Conservation (phyloP, 768 basidiomycete species). For the Artomyces pyxidatus region DNA sequence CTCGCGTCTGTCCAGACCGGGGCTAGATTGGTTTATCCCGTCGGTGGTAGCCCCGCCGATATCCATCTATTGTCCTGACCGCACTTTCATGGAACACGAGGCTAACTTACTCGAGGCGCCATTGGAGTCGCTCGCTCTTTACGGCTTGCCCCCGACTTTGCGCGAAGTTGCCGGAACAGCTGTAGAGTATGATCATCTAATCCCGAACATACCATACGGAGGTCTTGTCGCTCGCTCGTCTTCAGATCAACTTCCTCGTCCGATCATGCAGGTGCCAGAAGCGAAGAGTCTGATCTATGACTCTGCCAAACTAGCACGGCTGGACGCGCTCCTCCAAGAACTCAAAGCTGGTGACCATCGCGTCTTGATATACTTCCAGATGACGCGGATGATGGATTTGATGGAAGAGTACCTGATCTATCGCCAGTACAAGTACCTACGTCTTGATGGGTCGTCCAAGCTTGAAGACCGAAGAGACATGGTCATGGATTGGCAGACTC, state of each 20-base stretch:
- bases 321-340: slow-evolving; percentile 85
- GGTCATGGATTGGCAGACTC: slow-evolving; percentile 99
- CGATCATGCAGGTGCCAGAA: slow-evolving; percentile 89
- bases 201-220: slow-evolving; percentile 53
- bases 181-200: slow-evolving; percentile 33
- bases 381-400: slow-evolving; percentile 99
- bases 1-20: slow-evolving; percentile 77
- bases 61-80: slow-evolving; percentile 59
- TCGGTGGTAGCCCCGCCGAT: slow-evolving; percentile 81
- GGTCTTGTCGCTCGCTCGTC: slow-evolving; percentile 69
- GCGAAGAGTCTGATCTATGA: slow-evolving; percentile 93
- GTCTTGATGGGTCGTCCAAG: slow-evolving; percentile 89
- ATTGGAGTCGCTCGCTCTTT: slow-evolving; percentile 68
- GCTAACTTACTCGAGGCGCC: slow-evolving; percentile 54
- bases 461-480: slow-evolving; percentile 95
- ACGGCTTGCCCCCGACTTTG: slow-evolving; percentile 68
- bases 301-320: slow-evolving; percentile 88
- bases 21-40: slow-evolving; percentile 82
- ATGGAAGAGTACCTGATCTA: slow-evolving; percentile 98
- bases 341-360: slow-evolving; percentile 91
- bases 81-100: slow-evolving; percentile 73
- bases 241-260: slow-evolving; percentile 63
- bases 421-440: slow-evolving; percentile 91
- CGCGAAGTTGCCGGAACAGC: slow-evolving; percentile 51
- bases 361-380: slow-evolving; percentile 96